Conservation (phyloP, 2,329 filamentous ascomycete species). For the Fusarium hainanense region DNA sequence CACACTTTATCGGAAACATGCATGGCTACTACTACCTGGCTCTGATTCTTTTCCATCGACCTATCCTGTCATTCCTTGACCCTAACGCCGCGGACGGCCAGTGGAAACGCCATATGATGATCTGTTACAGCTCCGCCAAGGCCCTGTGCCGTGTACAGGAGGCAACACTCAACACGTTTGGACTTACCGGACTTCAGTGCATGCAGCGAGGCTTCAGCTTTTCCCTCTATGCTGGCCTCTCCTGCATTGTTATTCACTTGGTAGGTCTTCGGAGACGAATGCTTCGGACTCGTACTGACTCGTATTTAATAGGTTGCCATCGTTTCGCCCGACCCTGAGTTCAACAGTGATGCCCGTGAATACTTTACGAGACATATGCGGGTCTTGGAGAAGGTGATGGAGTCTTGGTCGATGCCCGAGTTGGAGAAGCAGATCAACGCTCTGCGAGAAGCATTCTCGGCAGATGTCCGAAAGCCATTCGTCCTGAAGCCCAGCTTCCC, state of each 20-base stretch:
- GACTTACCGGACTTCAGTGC: slow-evolving; percentile 82
- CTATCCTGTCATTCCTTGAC: slow-evolving; percentile 83
- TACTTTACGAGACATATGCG: slow-evolving; percentile 96
- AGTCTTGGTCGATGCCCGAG: slow-evolving; percentile 87
- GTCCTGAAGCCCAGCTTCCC: slow-evolving; percentile 89
- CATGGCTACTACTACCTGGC: slow-evolving; percentile 89
- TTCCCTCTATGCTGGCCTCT: slow-evolving; percentile 90
- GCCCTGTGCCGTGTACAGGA: slow-evolving; percentile 88
- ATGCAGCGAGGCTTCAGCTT: slow-evolving; percentile 97
- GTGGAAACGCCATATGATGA: slow-evolving; percentile 89
- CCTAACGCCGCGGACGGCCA: slow-evolving; percentile 75
- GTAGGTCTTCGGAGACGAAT: slow-evolving; percentile 63
- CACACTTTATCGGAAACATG: slow-evolving; percentile 88
- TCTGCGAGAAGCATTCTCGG: slow-evolving; percentile 90
- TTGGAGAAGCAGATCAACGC: slow-evolving; percentile 91
- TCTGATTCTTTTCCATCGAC: slow-evolving; percentile 87
- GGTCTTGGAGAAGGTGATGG: slow-evolving; percentile 85
- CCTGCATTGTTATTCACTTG: slow-evolving; percentile 91
- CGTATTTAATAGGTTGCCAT: slow-evolving; percentile 76
- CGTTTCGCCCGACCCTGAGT: slow-evolving; percentile 89
- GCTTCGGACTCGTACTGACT: slow-evolving; percentile 4
- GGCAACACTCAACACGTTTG: slow-evolving; percentile 79
- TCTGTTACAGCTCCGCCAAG: slow-evolving; percentile 88
- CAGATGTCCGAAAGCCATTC: slow-evolving; percentile 85
- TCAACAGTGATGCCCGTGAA: slow-evolving; percentile 84